Conservation (phyloP, 2,329 filamentous ascomycete species). For the Aureobasidium vineae region DNA sequence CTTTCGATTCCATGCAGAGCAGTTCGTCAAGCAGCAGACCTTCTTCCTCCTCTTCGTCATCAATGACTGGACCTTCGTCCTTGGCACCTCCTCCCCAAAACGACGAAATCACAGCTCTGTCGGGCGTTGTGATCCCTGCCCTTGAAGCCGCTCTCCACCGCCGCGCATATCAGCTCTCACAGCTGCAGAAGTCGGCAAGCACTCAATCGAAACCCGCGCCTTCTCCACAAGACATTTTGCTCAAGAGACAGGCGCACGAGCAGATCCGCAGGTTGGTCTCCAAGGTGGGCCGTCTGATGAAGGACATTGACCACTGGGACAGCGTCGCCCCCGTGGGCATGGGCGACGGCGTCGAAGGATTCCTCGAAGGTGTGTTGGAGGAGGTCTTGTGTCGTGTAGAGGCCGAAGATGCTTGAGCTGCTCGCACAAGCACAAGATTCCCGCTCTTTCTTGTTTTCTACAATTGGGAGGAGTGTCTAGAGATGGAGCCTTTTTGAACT, state of each 20-base stretch:
- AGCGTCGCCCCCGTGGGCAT: slow-evolving; percentile 85
- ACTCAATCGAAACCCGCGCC: slow-evolving; percentile 37
- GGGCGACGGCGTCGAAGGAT: slow-evolving; percentile 84
- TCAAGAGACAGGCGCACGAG: slow-evolving; percentile 68
- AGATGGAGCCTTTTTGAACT: too few species aligned
- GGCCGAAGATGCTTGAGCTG: slow-evolving; percentile 66
- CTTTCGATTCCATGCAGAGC: slow-evolving; percentile 17
- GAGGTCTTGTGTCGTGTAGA: slow-evolving; percentile 92
- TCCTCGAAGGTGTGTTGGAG: slow-evolving; percentile 88
- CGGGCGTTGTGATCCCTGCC: slow-evolving; percentile 88
- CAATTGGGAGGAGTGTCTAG: slow-evolving; percentile 1
- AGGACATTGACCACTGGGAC: slow-evolving; percentile 87
- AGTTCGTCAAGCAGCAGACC: slow-evolving; percentile 25
- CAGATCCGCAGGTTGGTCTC: slow-evolving; percentile 76
- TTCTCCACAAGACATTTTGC: slow-evolving; percentile 40
- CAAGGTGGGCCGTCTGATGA: slow-evolving; percentile 78
- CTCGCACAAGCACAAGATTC: background rate
- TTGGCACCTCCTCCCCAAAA: slow-evolving; percentile 52
- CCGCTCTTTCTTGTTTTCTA: background rate
- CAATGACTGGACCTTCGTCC: slow-evolving; percentile 57
- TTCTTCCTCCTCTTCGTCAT: slow-evolving; percentile 37
- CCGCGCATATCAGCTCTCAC: slow-evolving; percentile 60
- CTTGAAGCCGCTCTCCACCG: slow-evolving; percentile 87
- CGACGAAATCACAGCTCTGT: slow-evolving; percentile 75
- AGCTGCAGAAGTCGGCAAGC: slow-evolving; percentile 49